Evolutionary conservation across 768 basidiomycete species (phyloP), one percentile per base, ranked within the genome.

Genomic region (Mycena rebaudengoi): DNA sequence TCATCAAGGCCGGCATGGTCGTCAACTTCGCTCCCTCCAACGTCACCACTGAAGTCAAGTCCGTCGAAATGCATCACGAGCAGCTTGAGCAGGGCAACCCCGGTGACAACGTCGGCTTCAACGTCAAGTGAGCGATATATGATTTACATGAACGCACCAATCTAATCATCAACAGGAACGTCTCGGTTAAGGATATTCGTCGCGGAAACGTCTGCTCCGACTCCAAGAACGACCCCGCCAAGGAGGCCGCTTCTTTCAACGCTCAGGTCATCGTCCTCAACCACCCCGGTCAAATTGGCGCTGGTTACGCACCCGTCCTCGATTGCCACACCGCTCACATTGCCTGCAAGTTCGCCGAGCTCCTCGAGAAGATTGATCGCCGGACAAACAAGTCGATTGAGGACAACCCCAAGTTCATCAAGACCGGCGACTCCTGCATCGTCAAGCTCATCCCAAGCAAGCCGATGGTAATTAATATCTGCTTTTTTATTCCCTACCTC

Each of bases 31-130:
- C 97, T 70, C 97, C 97, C 65, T 80, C 95, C 67, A 96, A 95
- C 84, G 97, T 99, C 75, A 98, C 96, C 82, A 99, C 98, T 84
- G 98, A 99, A 95, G 98, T 99, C 88, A 99, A 99, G 91, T 99
- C 98, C 73, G 96, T 98, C 80, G 96, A 98, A 85, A 98, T 98
- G 97, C 96, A 97, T 78, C 96, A 96, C 89, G 95, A 96, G 79
- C 95, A 96, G 82, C 96, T 99, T 80, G 90, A 85, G 78, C 86
- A 94, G 82, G 98, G 97, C 84, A 69, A 84, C 67, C 98, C 98
- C 64, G 98, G 98, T 86, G 98, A 99, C 89, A 99, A 99, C 82
- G 97, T 99, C 77, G 95, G 95, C 71, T 99, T 98, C 90, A 98
- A 98, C 90, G 92, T 96, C 86, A 97, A 96, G 91, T 91, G 70